A percentile compares a stretch with the other conserved stretches of the same genome.
Evolutionary conservation across 164 flowering plant genomes (phyloP).

Genomic region (Tetrastigma voinierianum): DNA sequence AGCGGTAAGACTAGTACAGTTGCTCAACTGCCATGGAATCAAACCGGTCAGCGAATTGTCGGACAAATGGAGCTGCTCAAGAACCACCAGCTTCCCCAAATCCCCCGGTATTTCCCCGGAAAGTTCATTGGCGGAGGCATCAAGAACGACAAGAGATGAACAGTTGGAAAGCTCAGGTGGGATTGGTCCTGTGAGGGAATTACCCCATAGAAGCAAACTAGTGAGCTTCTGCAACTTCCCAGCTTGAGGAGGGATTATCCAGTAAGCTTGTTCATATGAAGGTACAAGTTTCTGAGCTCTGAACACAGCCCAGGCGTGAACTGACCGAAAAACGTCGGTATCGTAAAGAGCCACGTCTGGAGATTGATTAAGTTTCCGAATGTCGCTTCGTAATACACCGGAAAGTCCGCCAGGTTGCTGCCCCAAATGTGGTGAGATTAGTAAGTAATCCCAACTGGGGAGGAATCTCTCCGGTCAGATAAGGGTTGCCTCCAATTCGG

Average conservation of each 20-base stretch:
- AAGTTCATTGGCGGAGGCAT: constrained; percentile 72
- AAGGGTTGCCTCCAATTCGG: constrained; percentile 85
- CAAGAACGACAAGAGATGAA: constrained; percentile 78
- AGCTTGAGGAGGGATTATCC: constrained; percentile 69
- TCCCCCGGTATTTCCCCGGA: constrained; percentile 80
- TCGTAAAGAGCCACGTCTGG: constrained; percentile 85
- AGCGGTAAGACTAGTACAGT: constrained; percentile 73
- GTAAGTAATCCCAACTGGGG: constrained; percentile 61
- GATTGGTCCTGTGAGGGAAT: constrained; percentile 60
- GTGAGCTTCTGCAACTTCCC: constrained; percentile 83
- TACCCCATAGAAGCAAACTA: constrained; percentile 89
- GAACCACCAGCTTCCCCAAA: constrained; percentile 59
- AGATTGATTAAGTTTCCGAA: constrained; percentile 72
- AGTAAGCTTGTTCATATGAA: constrained; percentile 88
- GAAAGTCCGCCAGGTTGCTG: constrained; percentile 81
- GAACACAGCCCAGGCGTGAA: constrained; percentile 77
- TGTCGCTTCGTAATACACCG: constrained; percentile 68
- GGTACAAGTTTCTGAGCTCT: constrained; percentile 74
- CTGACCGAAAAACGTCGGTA: constrained; percentile 68
- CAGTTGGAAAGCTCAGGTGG: constrained; percentile 81
- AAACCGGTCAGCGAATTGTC: constrained; percentile 71
- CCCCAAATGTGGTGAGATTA: constrained; percentile 84
- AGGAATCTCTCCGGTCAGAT: constrained; percentile 70
- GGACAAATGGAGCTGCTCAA: constrained; percentile 88
- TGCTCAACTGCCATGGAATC: constrained; percentile 76